Evolutionary conservation across 768 basidiomycete genomes (phyloP), one percentile per base, ranked within the genome.

Genomic region (Cubamyces lactineus): DNA sequence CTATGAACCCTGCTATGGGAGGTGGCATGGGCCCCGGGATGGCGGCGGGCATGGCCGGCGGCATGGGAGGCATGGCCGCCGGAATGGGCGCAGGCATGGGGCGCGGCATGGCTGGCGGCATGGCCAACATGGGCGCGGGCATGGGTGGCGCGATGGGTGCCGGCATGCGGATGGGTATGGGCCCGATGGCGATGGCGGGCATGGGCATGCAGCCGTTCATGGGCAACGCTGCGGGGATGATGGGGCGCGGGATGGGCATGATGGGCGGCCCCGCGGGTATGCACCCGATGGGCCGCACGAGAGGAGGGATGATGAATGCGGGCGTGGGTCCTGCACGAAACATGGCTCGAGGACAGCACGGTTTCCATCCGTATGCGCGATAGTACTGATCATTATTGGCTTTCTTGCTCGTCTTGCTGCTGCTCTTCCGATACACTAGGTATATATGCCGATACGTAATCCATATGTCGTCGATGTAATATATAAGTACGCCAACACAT

Each of bases 281-380:
- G 46, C 57, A 55, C 42, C 61, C 60, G 13, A 64, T 68, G 60
- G 64, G 57, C 23, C 83, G 84, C 41, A 83, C 78, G 2, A 78
- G 83, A 48, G 80, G 81, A 9, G 84, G 85, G 16, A 75, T 76
- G 39, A 79, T 78, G 58, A 72, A 71, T 30, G 62, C 82, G 2
- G 82, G 84, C 46, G 87, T 87, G 52, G 89, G 89, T 0, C 89
- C 89, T 13, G 86, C 89, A 72, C 79, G 89, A 61, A 82, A 82
- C 21, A 77, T 73, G 9, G 83, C 85, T 64, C 78, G 88, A 46
- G 89, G 89, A 51, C 86, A 87, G 66, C 88, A 90, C 73, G 83
- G 85, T 64, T 92, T 86, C 74, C 89, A 91, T 68, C 89, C 89
- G 0, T 92, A 92, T 67, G 86, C 88, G 28, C 86, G 88, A 68